Evolutionary conservation across 75 land plant genomes (phyloP).

Genomic region (Cupressus sempervirens): DNA sequence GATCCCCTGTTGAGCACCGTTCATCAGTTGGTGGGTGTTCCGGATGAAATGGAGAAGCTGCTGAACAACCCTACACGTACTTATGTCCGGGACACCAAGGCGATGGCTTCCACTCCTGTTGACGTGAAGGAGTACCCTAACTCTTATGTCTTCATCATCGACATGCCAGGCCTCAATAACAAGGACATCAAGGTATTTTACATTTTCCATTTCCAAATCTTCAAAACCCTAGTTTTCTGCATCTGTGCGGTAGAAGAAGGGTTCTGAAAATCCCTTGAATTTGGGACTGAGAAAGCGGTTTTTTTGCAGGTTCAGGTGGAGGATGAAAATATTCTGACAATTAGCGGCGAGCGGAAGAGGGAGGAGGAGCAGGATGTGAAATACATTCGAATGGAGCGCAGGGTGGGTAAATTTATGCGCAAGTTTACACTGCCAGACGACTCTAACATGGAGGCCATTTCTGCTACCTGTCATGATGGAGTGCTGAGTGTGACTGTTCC

Average conservation of each 20-base stretch:
- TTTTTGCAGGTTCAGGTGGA: slow-evolving; percentile 52
- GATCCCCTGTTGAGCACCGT: not conserved
- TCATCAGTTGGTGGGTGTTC: not conserved
- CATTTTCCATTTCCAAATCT: not conserved
- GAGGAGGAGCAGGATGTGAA: slow-evolving; percentile 35
- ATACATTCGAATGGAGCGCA: slow-evolving; percentile 58
- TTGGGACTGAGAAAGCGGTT: not conserved
- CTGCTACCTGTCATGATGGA: slow-evolving; percentile 55
- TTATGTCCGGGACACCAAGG: slow-evolving; percentile 33
- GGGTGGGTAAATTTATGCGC: slow-evolving; percentile 55
- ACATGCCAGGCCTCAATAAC: slow-evolving; percentile 62
- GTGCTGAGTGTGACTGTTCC: slow-evolving; percentile 62
- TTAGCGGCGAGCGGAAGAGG: slow-evolving; percentile 61
- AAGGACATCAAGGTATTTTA: slow-evolving; percentile 45
- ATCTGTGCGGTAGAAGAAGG: not conserved
- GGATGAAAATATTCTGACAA: slow-evolving; percentile 51
- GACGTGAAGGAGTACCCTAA: slow-evolving; percentile 54
- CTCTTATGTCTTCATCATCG: slow-evolving; percentile 50
- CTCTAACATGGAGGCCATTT: slow-evolving; percentile 43
- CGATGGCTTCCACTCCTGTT: slow-evolving; percentile 50
- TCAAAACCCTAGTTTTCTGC: not conserved
- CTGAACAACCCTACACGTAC: slow-evolving; percentile 15
- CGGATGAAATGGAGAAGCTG: slow-evolving; percentile 14
- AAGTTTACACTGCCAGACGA: slow-evolving; percentile 59
- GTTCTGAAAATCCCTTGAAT: not conserved